These are phyloP conservation scores for Neurospora sp. DNA, from an alignment of 495 filamentous ascomycete genomes.

Conservation along the genomic window DNA sequence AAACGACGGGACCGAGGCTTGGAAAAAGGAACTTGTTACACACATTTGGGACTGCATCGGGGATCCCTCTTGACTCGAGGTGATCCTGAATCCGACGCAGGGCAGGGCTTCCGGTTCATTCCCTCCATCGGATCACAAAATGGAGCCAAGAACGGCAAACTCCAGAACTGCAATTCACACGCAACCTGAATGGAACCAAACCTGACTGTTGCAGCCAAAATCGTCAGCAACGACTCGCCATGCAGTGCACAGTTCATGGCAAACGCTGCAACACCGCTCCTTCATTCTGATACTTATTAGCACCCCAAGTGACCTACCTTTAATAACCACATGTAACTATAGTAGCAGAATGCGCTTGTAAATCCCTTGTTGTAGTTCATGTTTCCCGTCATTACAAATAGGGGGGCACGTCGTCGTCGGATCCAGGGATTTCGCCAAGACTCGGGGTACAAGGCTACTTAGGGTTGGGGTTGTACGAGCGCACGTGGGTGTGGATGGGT, in stretches of 20 bases:
- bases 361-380: background rate
- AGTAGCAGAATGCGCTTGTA: background rate
- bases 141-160: background rate
- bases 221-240: background rate
- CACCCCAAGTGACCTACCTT: background rate
- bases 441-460: slow-evolving; percentile 13
- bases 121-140: background rate
- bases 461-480: slow-evolving; percentile 19
- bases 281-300: background rate
- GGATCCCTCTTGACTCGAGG: background rate
- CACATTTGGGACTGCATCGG: background rate
- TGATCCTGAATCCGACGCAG: background rate
- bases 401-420: background rate
- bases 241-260: background rate
- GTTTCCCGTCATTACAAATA: background rate
- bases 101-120: background rate
- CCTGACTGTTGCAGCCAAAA: background rate
- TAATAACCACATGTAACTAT: background rate
- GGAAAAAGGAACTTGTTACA: background rate
- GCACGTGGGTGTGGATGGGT: background rate
- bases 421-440: background rate
- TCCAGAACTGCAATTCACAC: background rate
- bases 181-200: background rate
- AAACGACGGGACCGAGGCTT: background rate
- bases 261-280: background rate